A percentile compares a stretch with the other conserved stretches of the same genome.
phyloP scores from a whole-genome alignment of 2,329 filamentous ascomycete species.

The Alternaria ethzedia region DNA sequence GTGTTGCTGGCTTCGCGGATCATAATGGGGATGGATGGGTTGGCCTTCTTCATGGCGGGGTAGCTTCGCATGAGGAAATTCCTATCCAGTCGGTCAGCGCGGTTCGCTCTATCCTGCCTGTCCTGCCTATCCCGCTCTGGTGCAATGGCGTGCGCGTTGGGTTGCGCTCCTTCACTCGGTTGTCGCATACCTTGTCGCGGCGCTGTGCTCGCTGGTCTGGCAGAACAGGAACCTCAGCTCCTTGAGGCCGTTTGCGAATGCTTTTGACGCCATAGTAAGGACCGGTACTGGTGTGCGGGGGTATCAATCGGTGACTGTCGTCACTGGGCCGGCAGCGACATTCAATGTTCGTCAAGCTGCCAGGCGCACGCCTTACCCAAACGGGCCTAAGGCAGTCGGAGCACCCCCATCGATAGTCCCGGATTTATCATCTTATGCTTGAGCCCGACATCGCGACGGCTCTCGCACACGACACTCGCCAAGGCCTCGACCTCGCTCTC shows the following conservation, averaged over 20 bases:
- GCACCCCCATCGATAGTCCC: slow-evolving; percentile 30
- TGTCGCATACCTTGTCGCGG: slow-evolving; percentile 74
- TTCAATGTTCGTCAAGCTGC: slow-evolving; percentile 29
- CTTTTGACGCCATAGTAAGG: slow-evolving; percentile 81
- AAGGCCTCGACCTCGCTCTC: not conserved
- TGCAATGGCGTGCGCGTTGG: not conserved
- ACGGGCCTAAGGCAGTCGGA: slow-evolving; percentile 27
- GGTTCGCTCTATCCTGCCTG: not conserved
- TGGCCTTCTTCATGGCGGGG: slow-evolving; percentile 99
- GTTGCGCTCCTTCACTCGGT: not conserved
- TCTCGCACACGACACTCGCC: slow-evolving; percentile 2
- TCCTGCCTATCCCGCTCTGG: not conserved
- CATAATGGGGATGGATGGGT: slow-evolving; percentile 91
- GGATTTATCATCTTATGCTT: slow-evolving; percentile 23
- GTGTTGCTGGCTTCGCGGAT: slow-evolving; percentile 89
- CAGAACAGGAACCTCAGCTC: slow-evolving; percentile 98
- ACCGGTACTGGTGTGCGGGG: slow-evolving; percentile 1
- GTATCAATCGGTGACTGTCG: slow-evolving; percentile 24
- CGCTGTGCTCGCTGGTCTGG: slow-evolving; percentile 90
- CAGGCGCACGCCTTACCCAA: slow-evolving; percentile 12
- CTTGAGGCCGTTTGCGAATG: slow-evolving; percentile 85
- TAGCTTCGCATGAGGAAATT: slow-evolving; percentile 90
- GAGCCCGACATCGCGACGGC: slow-evolving; percentile 24
- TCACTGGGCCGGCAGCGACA: slow-evolving; percentile 10
- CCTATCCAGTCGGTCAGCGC: slow-evolving; percentile 56